phyloP scores from a whole-genome alignment of 805 yeast genomes.

The Candida silvicultrix region DNA sequence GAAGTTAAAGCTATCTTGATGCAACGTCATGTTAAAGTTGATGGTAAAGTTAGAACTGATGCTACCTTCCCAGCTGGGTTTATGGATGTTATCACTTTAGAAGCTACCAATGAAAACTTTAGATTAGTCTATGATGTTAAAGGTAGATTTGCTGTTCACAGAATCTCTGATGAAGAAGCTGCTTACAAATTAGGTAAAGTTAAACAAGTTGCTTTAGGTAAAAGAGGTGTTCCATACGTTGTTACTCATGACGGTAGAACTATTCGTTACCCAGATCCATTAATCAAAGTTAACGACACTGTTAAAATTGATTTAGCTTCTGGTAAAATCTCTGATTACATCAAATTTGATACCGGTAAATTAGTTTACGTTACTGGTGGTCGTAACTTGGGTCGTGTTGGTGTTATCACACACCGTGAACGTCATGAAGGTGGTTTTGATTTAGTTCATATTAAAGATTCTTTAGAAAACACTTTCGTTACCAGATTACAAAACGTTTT shows the following conservation, averaged over 20 bases:
- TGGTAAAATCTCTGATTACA: constrained; percentile 86
- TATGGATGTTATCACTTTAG: constrained; percentile 97
- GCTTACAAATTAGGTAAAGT: constrained; percentile 97
- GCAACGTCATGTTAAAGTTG: constrained; percentile 98
- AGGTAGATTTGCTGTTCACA: constrained; percentile 99
- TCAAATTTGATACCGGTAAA: constrained; percentile 90
- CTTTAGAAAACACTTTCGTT: constrained; percentile 91
- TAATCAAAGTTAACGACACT: constrained; percentile 94
- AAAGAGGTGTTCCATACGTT: constrained; percentile 96
- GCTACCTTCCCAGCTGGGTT: constrained; percentile 98
- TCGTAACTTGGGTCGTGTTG: constrained; percentile 97
- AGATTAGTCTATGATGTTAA: constrained; percentile 97
- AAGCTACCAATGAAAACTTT: constrained; percentile 99
- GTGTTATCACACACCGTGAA: constrained; percentile 93
- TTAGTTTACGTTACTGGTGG: constrained; percentile 95
- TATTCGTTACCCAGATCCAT: constrained; percentile 98
- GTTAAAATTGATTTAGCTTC: constrained; percentile 94
- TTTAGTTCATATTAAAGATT: constrained; percentile 93
- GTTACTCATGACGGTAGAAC: constrained; percentile 99
- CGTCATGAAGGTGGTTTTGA: constrained; percentile 98
- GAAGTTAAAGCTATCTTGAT: constrained; percentile 97
- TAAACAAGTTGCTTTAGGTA: constrained; percentile 96
- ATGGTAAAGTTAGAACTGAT: constrained; percentile 99
- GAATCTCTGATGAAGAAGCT: constrained; percentile 98
- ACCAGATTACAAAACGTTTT: constrained; percentile 92